Conservation (phyloP, 768 basidiomycete species). For the Roridomyces roridus region DNA sequence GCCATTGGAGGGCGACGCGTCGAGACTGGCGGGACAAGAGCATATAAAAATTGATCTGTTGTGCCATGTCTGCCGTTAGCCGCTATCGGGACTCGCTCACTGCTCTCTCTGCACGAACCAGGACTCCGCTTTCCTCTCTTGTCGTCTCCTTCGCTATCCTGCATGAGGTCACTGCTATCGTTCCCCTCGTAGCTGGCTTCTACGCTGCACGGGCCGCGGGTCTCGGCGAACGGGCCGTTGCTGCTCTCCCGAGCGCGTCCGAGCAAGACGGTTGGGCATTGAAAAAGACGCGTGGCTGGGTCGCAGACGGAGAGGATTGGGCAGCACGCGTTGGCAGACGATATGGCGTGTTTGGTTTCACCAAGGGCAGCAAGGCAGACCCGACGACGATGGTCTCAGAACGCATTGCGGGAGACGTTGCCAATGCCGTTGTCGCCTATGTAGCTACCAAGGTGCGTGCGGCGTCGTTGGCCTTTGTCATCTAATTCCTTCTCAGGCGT, state of each 20-base stretch:
- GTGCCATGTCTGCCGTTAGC: constrained; percentile 43
- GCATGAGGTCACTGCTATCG: constrained; percentile 85
- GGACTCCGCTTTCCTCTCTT: constrained; percentile 79
- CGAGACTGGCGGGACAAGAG: neutral
- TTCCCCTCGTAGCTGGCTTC: constrained; percentile 78
- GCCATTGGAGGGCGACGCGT: neutral
- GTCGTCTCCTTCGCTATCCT: constrained; percentile 79
- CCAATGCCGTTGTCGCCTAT: constrained; percentile 86
- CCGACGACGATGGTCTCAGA: constrained; percentile 36
- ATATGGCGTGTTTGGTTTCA: constrained; percentile 84
- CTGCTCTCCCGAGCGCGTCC: constrained; percentile 15
- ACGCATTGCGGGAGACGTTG: constrained; percentile 73
- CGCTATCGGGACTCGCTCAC: constrained; percentile 62
- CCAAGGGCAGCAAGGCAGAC: constrained; percentile 49
- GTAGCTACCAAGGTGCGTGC: constrained; percentile 71
- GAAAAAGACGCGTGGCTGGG: constrained; percentile 59
- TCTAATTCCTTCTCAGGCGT: no score
- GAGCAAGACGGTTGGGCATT: constrained; percentile 45
- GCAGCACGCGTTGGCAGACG: constrained; percentile 72
- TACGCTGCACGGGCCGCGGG: constrained; percentile 70
- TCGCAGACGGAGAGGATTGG: constrained; percentile 79
- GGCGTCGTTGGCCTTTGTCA: no score
- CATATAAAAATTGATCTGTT: no score
- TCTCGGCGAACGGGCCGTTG: constrained; percentile 70
- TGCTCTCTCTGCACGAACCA: constrained; percentile 69